Base-by-base conservation (phyloP, 2,329 filamentous ascomycete genomes). In the Anisogramma anomala region DNA sequence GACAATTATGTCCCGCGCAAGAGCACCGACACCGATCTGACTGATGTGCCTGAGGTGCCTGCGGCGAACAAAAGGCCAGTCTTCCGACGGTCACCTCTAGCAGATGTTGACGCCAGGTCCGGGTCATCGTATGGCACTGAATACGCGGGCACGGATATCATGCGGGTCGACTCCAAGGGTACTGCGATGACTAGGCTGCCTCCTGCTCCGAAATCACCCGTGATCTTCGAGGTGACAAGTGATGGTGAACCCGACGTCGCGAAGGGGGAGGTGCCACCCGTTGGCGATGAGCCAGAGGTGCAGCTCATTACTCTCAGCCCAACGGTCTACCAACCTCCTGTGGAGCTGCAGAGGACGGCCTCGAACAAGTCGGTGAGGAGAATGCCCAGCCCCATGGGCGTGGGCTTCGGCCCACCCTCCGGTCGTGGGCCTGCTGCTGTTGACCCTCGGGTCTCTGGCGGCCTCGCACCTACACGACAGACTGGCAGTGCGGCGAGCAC, bases 271-370 rank as follows among this genome's bases (percentile, higher is more conserved):
- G 26, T 38, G 10, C 48, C 43, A 4, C 26, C 26, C n/a, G 11
- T 28, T 3, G 53, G 58, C 3, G 54, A 57, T 10, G 51, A 61
- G 22, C 55, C 59, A 17, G 35, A 33, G 17, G 17, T 3, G 15
- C 28, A 33, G 6, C 38, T 41, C 8, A 36, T 44, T 13, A 68
- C 62, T 1, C 59, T 77, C 3, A 73, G 65, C 43, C 67, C 74
- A 3, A 61, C 65, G 1, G 69, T 76, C 4, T 77, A 77, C 53
- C 64, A 59, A 41, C 67, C 69, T 0, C 22, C 30, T 7, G 37
- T 31, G 11, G 26, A 34, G 7, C 7, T 18, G 20, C 30, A 34
- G 18, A 54, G 60, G 17, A 64, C 57, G 39, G 53, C 59, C 6
- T 51, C 48, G 6, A 49, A 45, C 25, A 36, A 8, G 23, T 30